phyloP scores from a whole-genome alignment of 164 flowering plant genomes.

The Vitis cinerea region DNA sequence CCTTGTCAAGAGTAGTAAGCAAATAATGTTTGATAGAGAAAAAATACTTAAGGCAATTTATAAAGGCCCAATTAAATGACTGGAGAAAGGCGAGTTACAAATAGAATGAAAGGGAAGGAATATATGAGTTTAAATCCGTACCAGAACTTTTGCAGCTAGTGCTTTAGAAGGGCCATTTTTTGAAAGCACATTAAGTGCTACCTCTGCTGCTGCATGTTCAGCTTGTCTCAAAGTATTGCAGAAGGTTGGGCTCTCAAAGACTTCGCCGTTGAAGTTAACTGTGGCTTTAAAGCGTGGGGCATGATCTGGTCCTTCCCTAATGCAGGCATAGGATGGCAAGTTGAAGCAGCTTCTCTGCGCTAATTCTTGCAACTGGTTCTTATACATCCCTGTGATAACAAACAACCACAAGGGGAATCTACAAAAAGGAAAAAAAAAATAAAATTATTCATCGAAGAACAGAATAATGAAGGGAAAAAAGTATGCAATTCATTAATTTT shows the following conservation, averaged over 20 bases:
- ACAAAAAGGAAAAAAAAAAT: background rate
- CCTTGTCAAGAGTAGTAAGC: background rate
- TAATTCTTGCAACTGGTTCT: constrained; percentile 23
- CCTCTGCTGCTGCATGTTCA: constrained; percentile 22
- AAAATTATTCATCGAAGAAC: too few relatives aligned
- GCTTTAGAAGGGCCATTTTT: constrained; percentile 20
- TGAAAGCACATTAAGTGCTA: constrained; percentile 15
- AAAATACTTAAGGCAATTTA: background rate
- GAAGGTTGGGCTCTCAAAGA: constrained; percentile 18
- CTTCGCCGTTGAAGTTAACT: constrained; percentile 18
- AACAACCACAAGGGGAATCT: constrained; percentile 8
- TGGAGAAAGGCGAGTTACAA: background rate
- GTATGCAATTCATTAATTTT: background rate
- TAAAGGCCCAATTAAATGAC: background rate
- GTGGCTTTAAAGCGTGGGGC: constrained; percentile 23
- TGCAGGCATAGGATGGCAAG: constrained; percentile 20
- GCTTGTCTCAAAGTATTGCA: constrained; percentile 18
- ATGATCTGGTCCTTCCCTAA: constrained; percentile 19
- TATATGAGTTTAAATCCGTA: background rate
- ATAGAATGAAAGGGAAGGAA: background rate
- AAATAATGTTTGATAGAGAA: background rate
- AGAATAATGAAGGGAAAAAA: too few relatives aligned
- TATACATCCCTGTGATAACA: constrained; percentile 11
- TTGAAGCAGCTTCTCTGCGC: constrained; percentile 1
- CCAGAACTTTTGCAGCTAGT: constrained; percentile 19